Evolutionary conservation across 306 rosid species (phyloP).

Genomic region (Citrullus mucosospermus): DNA sequence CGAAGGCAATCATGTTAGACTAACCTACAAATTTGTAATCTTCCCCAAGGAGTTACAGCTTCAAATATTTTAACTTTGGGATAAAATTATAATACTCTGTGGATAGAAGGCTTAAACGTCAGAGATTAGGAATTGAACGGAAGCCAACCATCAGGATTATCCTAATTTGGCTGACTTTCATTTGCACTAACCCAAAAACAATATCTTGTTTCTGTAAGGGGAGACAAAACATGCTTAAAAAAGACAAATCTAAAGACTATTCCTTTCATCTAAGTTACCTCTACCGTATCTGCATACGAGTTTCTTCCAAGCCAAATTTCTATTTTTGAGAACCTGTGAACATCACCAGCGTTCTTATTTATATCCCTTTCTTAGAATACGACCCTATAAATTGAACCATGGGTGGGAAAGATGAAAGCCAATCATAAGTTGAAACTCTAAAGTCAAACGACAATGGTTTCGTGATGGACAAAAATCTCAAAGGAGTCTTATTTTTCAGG

Average conservation of each 20-base stretch:
- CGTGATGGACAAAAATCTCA: background rate
- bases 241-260: background rate
- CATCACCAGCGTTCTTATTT: background rate
- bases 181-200: background rate
- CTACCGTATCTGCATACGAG: background rate
- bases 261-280: background rate
- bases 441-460: background rate
- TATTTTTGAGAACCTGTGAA: background rate
- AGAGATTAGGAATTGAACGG: background rate
- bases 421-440: background rate
- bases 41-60: too few species aligned
- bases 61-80: too few species aligned
- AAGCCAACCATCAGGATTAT: background rate
- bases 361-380: background rate
- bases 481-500: background rate
- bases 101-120: too few species aligned
- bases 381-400: background rate
- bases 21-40: too few species aligned
- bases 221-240: background rate
- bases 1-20: too few species aligned
- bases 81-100: too few species aligned
- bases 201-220: background rate
- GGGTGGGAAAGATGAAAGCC: background rate
- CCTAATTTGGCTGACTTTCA: too few species aligned
- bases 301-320: background rate